Base-by-base conservation (phyloP, 306 rosid genomes). In the Dryas octopetala region DNA sequence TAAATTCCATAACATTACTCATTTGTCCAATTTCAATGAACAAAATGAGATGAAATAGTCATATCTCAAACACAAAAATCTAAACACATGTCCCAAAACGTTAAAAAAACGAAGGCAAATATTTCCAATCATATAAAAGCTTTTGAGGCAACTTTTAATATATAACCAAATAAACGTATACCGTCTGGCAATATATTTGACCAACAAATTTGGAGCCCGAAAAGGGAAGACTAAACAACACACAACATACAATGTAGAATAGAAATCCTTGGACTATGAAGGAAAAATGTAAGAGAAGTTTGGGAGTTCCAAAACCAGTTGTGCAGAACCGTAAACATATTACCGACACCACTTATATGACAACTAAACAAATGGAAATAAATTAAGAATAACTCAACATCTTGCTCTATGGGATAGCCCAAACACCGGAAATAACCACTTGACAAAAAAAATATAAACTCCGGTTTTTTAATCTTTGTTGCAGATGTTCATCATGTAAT, bases 281-380 rank as follows among this genome's bases (percentile, higher is more conserved):
- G 51, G 53, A 57, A 10, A 66, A 62, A 73, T 57, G 64, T 38
- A 15, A 74, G 49, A n/a, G 61, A 74, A 78, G 84, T 81, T 67
- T 78, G 71, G 77, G 79, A 81, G 79, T 80, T 83, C 86, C 81
- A 82, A 86, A 85, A 80, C 80, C 65, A 80, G 68, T 71, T 69
- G 65, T 71, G 66, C 12, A 73, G 43, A 75, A 54, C 60, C 8
- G 62, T 17, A 58, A 71, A 23, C 71, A 70, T 63, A 12, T 9
- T 5, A 73, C 60, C 74, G 51, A 84, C 85, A 80, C 70, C 82
- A 78, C 60, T 75, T 74, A 62, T 60, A 79, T 62, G 77, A 74
- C 76, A 76, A 67, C 60, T 52, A 68, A 61, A 48, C 40, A 67
- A 45, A 47, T 73, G 62, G 53, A 52, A 74, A 48, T 41, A 62